Percentiles rank a stretch among this genome's conserved stretches.
phyloP scores from a whole-genome alignment of 192 early-diverging fungal species.

The Pilobolus umbonatus region DNA sequence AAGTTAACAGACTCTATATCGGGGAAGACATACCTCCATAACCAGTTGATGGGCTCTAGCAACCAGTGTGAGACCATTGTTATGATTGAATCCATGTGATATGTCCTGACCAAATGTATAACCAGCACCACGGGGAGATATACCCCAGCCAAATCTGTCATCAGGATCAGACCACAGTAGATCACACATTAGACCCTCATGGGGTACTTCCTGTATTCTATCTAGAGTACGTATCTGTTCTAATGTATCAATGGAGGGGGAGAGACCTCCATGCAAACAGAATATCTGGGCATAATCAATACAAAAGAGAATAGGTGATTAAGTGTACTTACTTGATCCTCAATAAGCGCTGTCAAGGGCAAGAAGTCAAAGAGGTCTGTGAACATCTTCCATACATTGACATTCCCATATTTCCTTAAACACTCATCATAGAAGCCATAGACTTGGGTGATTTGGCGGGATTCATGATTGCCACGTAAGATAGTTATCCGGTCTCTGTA shows the following conservation, averaged over 20 bases:
- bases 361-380: conserved; percentile 98
- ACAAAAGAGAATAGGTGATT: background rate
- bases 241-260: conserved; percentile 87
- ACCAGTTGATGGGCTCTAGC: conserved; percentile 93
- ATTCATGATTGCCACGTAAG: conserved; percentile 98
- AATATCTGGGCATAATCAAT: conserved; percentile 64
- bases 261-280: conserved; percentile 97
- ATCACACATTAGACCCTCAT: conserved; percentile 85
- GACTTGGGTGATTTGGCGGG: conserved; percentile 97
- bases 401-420: conserved; percentile 95
- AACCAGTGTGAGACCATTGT: conserved; percentile 93
- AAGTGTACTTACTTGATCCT: conserved; percentile 62
- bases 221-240: conserved; percentile 95
- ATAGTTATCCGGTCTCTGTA: conserved; percentile 92
- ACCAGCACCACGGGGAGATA: conserved; percentile 81
- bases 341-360: conserved; percentile 95
- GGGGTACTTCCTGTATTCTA: conserved; percentile 88
- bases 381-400: conserved; percentile 98
- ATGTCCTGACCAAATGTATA: conserved; percentile 92
- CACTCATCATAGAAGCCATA: conserved; percentile 99
- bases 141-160: conserved; percentile 84
- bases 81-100: conserved; percentile 86
- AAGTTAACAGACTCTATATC: background rate
- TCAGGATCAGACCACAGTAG: conserved; percentile 88
- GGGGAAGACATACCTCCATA: conserved; percentile 60